Evolutionary conservation across 768 basidiomycete species (phyloP).

Genomic region (Lactarius deliciosus): DNA sequence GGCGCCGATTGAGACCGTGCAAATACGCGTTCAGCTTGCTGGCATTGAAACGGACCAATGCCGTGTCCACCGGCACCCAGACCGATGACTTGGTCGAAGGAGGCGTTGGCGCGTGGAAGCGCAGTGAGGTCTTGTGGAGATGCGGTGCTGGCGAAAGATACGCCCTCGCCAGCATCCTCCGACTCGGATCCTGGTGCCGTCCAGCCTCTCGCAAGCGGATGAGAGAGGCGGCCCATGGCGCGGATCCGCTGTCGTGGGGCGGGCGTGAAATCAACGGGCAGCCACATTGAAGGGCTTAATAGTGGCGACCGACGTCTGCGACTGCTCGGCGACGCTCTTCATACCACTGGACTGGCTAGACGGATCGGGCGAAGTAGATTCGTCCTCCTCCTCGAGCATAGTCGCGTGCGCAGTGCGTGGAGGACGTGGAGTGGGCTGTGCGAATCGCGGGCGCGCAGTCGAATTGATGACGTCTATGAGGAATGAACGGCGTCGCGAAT

Average conservation of each 20-base stretch:
- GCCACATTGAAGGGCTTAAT: conserved; percentile 46
- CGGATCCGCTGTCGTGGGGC: conserved; percentile 48
- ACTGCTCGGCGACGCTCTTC: conserved; percentile 36
- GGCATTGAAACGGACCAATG: conserved; percentile 77
- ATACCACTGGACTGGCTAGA: conserved; percentile 37
- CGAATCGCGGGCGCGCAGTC: conserved; percentile 70
- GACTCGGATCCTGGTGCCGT: conserved; percentile 31
- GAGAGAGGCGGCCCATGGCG: conserved; percentile 48
- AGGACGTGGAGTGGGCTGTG: conserved; percentile 63
- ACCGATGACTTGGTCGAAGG: conserved; percentile 82
- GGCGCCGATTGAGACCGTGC: conserved; percentile 76
- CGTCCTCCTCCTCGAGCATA: conserved; percentile 14
- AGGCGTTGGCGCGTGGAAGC: conserved; percentile 77
- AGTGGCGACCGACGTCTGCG: conserved; percentile 36
- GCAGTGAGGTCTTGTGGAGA: conserved; percentile 88
- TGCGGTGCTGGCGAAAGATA: conserved; percentile 76
- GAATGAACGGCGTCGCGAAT: conserved; percentile 75
- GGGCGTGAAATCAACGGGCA: conserved; percentile 66
- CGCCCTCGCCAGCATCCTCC: conserved; percentile 49
- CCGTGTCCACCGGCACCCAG: conserved; percentile 65
- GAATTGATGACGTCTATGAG: conserved; percentile 83
- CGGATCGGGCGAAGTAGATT: conserved; percentile 22
- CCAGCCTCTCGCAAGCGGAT: conserved; percentile 62
- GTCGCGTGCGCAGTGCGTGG: conserved; percentile 30
- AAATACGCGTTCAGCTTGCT: conserved; percentile 83